These are phyloP conservation scores for Hymenoscyphus linearis DNA, from an alignment of 2,329 filamentous ascomycete species.

Conservation along the genomic window DNA sequence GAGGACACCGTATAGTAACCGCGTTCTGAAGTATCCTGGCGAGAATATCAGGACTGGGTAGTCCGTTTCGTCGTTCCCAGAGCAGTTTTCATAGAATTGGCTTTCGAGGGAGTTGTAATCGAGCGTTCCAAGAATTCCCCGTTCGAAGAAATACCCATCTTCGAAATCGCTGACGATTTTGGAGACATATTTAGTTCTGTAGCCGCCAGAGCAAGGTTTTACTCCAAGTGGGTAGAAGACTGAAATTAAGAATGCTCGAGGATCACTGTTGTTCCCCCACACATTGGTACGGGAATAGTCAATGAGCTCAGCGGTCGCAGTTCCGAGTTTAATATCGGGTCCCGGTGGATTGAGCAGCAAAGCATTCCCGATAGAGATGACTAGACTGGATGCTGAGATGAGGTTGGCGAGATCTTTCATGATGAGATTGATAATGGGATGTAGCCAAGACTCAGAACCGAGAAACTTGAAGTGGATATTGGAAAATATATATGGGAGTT, in stretches of 20 bases:
- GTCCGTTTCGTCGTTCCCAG: not conserved
- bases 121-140: constrained; percentile 2
- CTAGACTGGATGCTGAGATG: not conserved
- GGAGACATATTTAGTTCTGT: constrained; percentile 4
- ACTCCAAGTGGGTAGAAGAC: constrained; percentile 11
- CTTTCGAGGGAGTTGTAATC: constrained; percentile 3
- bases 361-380: not conserved
- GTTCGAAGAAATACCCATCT: not conserved
- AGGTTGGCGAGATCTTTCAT: not conserved
- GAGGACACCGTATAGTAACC: constrained; percentile 37
- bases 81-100: constrained; percentile 1
- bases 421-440: not conserved
- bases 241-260: constrained; percentile 8
- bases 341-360: not conserved
- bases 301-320: constrained; percentile 10
- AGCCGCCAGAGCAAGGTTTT: constrained; percentile 9
- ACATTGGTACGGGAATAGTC: constrained; percentile 10
- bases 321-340: not conserved
- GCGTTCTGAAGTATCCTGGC: constrained; percentile 34
- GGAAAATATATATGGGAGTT: not conserved
- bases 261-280: constrained; percentile 7
- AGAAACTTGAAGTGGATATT: not conserved
- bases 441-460: not conserved
- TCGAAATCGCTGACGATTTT: not conserved
- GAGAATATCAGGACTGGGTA: constrained; percentile 34